Conservation (phyloP, 2,329 filamentous ascomycete species). For the Cryphonectria japonica region DNA sequence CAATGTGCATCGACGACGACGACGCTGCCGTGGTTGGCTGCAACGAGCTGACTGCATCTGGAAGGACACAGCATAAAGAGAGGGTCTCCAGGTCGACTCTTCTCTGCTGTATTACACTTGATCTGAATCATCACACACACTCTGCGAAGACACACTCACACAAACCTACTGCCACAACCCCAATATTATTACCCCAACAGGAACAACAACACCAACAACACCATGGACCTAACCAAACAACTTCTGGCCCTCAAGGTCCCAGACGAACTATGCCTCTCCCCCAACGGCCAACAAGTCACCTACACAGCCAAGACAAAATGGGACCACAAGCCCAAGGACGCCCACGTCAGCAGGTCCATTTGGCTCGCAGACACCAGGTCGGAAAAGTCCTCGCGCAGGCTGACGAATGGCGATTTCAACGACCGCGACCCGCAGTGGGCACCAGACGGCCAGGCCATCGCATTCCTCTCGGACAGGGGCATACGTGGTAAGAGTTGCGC, state of each 20-base stretch:
- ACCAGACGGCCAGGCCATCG: slow-evolving; percentile 10
- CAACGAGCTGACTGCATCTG: not conserved
- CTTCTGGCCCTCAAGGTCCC: slow-evolving; percentile 2
- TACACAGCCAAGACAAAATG: not conserved
- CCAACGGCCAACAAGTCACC: slow-evolving; percentile 2
- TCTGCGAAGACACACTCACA: no score
- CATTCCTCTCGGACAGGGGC: slow-evolving; percentile 11
- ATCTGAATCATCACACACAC: no score
- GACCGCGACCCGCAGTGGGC: slow-evolving; percentile 15
- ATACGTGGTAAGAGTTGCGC: slow-evolving; percentile 8
- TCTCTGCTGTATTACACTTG: no score
- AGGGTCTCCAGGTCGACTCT: not conserved
- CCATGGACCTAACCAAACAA: slow-evolving; percentile 6
- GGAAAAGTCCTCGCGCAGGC: slow-evolving; percentile 10
- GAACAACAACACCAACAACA: not conserved
- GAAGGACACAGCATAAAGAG: not conserved
- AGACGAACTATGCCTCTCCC: slow-evolving; percentile 46
- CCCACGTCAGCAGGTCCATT: not conserved
- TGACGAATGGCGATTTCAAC: slow-evolving; percentile 11
- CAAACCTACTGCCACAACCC: no score
- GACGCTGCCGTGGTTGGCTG: no score
- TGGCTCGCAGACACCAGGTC: slow-evolving; percentile 11
- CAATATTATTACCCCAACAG: no score
- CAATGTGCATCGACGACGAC: not conserved
- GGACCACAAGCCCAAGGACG: not conserved